phyloP scores from a whole-genome alignment of 352 stramenopile genomes.

The Globisporangium splendens region DNA sequence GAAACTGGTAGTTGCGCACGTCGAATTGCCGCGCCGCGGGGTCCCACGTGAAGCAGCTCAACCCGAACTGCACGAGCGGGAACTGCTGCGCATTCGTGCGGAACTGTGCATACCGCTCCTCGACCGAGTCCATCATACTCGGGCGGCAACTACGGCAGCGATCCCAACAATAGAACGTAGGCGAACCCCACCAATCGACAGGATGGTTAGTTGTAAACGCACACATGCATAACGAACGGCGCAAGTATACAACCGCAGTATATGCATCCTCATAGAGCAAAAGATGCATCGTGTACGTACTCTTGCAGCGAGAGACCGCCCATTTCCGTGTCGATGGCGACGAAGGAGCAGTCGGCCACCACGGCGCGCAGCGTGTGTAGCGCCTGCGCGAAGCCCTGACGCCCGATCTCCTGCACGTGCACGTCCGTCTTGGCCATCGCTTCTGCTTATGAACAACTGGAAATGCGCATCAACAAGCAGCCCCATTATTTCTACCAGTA shows the following conservation, averaged over 20 bases:
- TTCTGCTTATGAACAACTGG: not conserved
- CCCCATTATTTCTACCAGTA: too few species aligned
- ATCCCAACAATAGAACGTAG: not conserved
- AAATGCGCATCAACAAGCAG: slow-evolving; percentile 50
- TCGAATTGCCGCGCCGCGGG: slow-evolving; percentile 31
- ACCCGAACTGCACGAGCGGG: slow-evolving; percentile 68
- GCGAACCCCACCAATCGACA: too few species aligned
- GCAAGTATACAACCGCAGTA: too few species aligned
- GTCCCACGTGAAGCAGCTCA: slow-evolving; percentile 70
- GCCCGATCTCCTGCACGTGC: slow-evolving; percentile 19
- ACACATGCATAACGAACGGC: too few species aligned
- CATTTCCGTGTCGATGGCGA: slow-evolving; percentile 78
- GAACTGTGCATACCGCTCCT: slow-evolving; percentile 62
- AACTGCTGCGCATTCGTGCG: slow-evolving; percentile 52
- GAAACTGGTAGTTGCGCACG: slow-evolving; percentile 71
- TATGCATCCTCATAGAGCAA: too few species aligned
- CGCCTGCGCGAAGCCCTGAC: slow-evolving; percentile 14
- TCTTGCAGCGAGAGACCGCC: slow-evolving; percentile 62
- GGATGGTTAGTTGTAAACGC: too few species aligned
- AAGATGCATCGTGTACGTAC: slow-evolving; percentile 29
- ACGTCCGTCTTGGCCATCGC: slow-evolving; percentile 13
- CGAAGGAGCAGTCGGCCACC: slow-evolving; percentile 46
- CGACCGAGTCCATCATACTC: slow-evolving; percentile 72
- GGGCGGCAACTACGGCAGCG: slow-evolving; percentile 34
- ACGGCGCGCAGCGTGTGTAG: slow-evolving; percentile 29